phyloP scores from a whole-genome alignment of 2,329 filamentous ascomycete species.

The Aureobasidium leucospermi region DNA sequence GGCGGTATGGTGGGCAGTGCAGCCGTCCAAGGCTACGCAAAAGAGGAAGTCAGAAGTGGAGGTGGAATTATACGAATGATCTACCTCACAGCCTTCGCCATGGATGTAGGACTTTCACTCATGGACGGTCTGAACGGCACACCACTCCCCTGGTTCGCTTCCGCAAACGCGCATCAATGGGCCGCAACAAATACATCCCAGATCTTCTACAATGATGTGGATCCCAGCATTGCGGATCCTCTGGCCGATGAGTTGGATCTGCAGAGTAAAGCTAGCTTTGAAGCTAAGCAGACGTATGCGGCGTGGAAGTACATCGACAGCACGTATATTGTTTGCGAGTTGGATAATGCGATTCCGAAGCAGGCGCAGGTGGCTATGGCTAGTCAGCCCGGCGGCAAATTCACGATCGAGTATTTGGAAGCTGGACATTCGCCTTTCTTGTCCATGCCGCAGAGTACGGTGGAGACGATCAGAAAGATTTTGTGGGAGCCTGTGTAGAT shows the following conservation, averaged over 20 bases:
- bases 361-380: constrained; percentile 32
- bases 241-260: constrained; percentile 20
- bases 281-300: constrained; percentile 22
- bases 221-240: constrained; percentile 18
- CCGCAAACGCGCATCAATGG: constrained; percentile 9
- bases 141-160: constrained; percentile 9
- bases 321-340: constrained; percentile 35
- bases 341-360: constrained; percentile 32
- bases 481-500: constrained; percentile 13
- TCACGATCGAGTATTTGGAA: constrained; percentile 19
- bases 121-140: constrained; percentile 17
- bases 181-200: constrained; percentile 12
- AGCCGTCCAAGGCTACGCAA: constrained; percentile 20
- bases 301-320: constrained; percentile 34
- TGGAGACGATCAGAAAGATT: constrained; percentile 13
- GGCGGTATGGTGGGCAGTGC: constrained; percentile 24
- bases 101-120: constrained; percentile 18
- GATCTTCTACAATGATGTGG: constrained; percentile 32
- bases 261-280: constrained; percentile 24
- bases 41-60: constrained; percentile 16
- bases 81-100: constrained; percentile 22
- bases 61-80: constrained; percentile 23
- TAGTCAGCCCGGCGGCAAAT: constrained; percentile 17
- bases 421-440: constrained; percentile 24
- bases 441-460: constrained; percentile 21